Evolutionary conservation across 1,284 basidiomycete genomes (phyloP).

Genomic region (Ganoderma lingzhi): DNA sequence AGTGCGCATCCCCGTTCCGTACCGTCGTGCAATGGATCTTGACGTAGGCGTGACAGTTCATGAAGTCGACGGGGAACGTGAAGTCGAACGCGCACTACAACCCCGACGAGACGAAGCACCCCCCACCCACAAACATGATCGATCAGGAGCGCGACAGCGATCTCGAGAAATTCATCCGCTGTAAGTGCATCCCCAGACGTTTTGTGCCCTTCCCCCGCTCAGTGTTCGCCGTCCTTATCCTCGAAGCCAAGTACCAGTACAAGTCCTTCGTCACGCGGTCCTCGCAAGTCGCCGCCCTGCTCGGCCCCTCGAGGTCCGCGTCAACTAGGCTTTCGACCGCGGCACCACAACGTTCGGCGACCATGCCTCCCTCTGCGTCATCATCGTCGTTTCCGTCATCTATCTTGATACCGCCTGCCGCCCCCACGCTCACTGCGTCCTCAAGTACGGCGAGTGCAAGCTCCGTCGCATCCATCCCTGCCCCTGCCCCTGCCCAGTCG

Average conservation of each 20-base stretch:
- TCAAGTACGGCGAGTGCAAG: conserved; percentile 11
- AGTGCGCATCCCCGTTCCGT: conserved; percentile 50
- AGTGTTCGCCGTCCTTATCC: conserved; percentile 2
- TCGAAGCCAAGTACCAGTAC: conserved; percentile 77
- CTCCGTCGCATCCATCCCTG: background rate
- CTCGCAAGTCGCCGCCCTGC: conserved; percentile 36
- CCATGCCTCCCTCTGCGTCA: conserved; percentile 20
- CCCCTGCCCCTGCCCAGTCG: conserved; percentile 9
- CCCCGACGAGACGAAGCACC: conserved; percentile 77
- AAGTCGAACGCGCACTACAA: conserved; percentile 81
- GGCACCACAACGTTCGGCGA: conserved; percentile 29
- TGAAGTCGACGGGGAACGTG: conserved; percentile 80
- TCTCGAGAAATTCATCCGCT: conserved; percentile 84
- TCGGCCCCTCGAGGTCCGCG: conserved; percentile 56
- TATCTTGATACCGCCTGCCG: conserved; percentile 13
- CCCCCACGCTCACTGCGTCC: conserved; percentile 6
- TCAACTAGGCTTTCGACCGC: conserved; percentile 26
- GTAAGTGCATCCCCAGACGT: conserved; percentile 48
- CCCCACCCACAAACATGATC: conserved; percentile 81
- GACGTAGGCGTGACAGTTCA: conserved; percentile 51
- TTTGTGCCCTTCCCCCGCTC: background rate
- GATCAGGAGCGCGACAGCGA: conserved; percentile 85
- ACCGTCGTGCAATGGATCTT: background rate
- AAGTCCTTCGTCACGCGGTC: conserved; percentile 62
- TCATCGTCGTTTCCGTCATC: conserved; percentile 22